These are phyloP conservation scores for Barnettozyma hawaiiensis DNA, from an alignment of 1,139 yeast species.

Conservation along the genomic window DNA sequence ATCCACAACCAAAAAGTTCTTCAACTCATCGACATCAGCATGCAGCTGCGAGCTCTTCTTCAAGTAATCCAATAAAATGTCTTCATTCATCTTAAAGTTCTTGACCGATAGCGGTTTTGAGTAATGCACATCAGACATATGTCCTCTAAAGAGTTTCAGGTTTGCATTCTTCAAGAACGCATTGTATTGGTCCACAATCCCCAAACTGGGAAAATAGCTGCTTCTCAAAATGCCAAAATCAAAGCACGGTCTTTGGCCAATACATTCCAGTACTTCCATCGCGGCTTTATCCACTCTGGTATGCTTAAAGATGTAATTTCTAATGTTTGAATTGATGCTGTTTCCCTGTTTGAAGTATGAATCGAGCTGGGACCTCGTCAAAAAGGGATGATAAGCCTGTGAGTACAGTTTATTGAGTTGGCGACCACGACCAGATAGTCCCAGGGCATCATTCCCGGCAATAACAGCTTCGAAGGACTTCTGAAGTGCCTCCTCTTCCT, in stretches of 20 bases:
- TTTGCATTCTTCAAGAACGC: constrained; percentile 11
- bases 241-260: constrained; percentile 5
- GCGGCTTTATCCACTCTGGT: constrained; percentile 9
- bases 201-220: constrained; percentile 16
- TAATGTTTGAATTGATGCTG: not conserved
- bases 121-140: constrained; percentile 9
- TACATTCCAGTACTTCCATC: constrained; percentile 1
- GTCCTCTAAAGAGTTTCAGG: constrained; percentile 11
- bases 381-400: constrained; percentile 18
- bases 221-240: constrained; percentile 22
- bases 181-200: constrained; percentile 11
- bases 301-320: constrained; percentile 8
- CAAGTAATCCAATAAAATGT: constrained; percentile 10
- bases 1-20: constrained; percentile 19
- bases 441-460: not conserved
- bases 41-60: constrained; percentile 9
- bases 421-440: not conserved
- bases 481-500: constrained; percentile 13
- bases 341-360: constrained; percentile 10
- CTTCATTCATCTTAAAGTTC: constrained; percentile 11
- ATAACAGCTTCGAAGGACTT: constrained; percentile 11
- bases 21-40: constrained; percentile 6
- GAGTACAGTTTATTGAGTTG: constrained; percentile 12
- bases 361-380: constrained; percentile 12
- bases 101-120: constrained; percentile 11